phyloP scores from a whole-genome alignment of 345 rosid species.

The Mallotus nudiflorus region DNA sequence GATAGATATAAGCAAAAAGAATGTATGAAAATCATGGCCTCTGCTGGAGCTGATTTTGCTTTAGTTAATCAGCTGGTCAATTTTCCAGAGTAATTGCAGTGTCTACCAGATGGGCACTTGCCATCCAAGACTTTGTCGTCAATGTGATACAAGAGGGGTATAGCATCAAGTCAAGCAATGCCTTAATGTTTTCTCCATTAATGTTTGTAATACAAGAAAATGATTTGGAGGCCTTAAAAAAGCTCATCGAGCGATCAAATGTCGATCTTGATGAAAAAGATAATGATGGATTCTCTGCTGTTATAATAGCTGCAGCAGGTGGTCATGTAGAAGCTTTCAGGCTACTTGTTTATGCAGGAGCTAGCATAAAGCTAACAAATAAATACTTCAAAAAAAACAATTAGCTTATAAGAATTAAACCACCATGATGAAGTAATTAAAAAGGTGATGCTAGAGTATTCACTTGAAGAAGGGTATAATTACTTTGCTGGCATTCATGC shows the following conservation, averaged over 20 bases:
- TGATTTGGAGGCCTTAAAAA: constrained; percentile 60
- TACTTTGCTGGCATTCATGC: constrained; percentile 62
- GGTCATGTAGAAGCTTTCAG: constrained; percentile 81
- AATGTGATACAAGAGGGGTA: constrained; percentile 55
- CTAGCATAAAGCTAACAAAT: constrained; percentile 70
- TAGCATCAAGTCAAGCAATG: constrained; percentile 55
- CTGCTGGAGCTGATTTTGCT: constrained; percentile 87
- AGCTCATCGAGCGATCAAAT: constrained; percentile 40
- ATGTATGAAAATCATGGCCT: constrained; percentile 59
- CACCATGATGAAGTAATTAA: constrained; percentile 63
- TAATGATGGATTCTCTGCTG: constrained; percentile 73
- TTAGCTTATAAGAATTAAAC: constrained; percentile 58
- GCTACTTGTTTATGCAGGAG: constrained; percentile 75
- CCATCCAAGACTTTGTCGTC: constrained; percentile 59
- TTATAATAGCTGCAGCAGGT: constrained; percentile 71
- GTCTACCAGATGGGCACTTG: constrained; percentile 61
- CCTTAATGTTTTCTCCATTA: constrained; percentile 57
- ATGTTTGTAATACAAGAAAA: constrained; percentile 65
- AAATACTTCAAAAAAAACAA: constrained; percentile 68
- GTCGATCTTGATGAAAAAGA: constrained; percentile 74
- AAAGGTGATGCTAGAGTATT: constrained; percentile 88
- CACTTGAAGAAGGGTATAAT: constrained; percentile 69
- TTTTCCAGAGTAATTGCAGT: constrained; percentile 58
- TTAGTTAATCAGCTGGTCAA: constrained; percentile 47
- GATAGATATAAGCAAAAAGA: constrained; percentile 56